Evolutionary conservation across 306 rosid genomes (phyloP), one percentile per base, ranked within the genome.

Genomic region (Prunus campanulata): DNA sequence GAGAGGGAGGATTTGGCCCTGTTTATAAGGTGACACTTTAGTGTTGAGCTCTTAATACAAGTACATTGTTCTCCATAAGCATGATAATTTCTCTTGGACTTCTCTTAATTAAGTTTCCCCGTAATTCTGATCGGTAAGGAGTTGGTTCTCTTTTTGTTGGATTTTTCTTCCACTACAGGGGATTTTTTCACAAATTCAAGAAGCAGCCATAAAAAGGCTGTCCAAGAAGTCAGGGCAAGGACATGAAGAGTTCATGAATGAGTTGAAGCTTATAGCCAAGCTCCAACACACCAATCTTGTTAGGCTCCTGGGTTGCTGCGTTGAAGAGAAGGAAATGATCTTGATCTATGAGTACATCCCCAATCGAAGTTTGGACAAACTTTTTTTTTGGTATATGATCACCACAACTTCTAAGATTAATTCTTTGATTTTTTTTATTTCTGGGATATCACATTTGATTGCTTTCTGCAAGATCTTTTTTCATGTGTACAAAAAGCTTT

Each of bases 1-100:
- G 91, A 55, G 74, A 15, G 59, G 96, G 91, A 22, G 96, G 92
- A 16, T 88, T 80, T 61, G 96, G 96, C 11, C 84, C 87, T 25
- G 87, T 90, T 2, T 88, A 83, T 42, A 85, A 80, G 88, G 90
- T 87, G 25, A 76, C 46, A 6, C 5, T n/a, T 47, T 44, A 11
- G n/a, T 13, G 0, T 2, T 66, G 0, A 9, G 27, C 70, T 39
- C 3, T 66, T 9, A 42, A 35, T 66, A 2, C 16, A 16, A 66
- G 7, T n/a, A 11, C 12, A 20, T 51, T 47, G 2, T 18, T 42
- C 65, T 59, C 24, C 32, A 59, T 19, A n/a, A 39, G 44, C 44
- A 39, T 39, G 11, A 56, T 56, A 20, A 56, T 1, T 32, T 54
- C 7, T 29, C 1, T 76, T 5, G 49, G 22, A 74, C 47, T 12